Percentiles rank a stretch among this genome's conserved stretches.
Conservation (phyloP, 2,329 filamentous ascomycete species). For the Fusarium sambucinum region DNA sequence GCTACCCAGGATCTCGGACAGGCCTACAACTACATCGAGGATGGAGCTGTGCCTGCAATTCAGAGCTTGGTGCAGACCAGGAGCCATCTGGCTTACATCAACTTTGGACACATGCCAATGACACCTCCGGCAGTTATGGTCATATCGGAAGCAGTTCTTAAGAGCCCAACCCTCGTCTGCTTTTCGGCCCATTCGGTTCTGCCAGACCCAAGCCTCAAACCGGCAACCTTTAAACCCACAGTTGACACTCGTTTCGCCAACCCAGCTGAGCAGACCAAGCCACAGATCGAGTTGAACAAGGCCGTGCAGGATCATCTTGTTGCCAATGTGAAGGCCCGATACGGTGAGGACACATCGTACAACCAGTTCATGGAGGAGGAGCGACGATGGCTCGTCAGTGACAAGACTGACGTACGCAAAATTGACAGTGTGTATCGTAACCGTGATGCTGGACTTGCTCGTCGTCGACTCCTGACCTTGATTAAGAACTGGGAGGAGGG, state of each 20-base stretch:
- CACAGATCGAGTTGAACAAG: conserved; percentile 48
- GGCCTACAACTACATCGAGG: conserved; percentile 62
- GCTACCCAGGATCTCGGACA: conserved; percentile 60
- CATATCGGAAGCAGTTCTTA: conserved; percentile 49
- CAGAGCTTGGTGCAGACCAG: conserved; percentile 51
- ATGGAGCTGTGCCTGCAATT: conserved; percentile 52
- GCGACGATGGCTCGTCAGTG: conserved; percentile 56
- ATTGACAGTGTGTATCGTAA: conserved; percentile 61
- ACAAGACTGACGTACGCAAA: conserved; percentile 56
- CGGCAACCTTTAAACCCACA: conserved; percentile 50
- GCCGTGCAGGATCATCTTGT: conserved; percentile 50
- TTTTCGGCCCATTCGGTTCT: conserved; percentile 55
- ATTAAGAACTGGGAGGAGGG: conserved; percentile 57
- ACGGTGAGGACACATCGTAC: conserved; percentile 51
- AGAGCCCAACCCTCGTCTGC: conserved; percentile 53
- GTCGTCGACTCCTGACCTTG: conserved; percentile 52
- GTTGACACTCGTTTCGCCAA: conserved; percentile 44
- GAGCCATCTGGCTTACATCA: conserved; percentile 56
- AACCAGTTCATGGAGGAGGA: conserved; percentile 52
- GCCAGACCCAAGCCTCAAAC: conserved; percentile 43
- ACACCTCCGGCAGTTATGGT: conserved; percentile 47
- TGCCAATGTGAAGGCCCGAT: conserved; percentile 50
- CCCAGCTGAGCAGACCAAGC: conserved; percentile 40
- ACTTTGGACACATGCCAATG: conserved; percentile 56
- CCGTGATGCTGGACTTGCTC: conserved; percentile 54